Base-by-base conservation (phyloP, 2,329 filamentous ascomycete species). In the Pezicula rhizophila region DNA sequence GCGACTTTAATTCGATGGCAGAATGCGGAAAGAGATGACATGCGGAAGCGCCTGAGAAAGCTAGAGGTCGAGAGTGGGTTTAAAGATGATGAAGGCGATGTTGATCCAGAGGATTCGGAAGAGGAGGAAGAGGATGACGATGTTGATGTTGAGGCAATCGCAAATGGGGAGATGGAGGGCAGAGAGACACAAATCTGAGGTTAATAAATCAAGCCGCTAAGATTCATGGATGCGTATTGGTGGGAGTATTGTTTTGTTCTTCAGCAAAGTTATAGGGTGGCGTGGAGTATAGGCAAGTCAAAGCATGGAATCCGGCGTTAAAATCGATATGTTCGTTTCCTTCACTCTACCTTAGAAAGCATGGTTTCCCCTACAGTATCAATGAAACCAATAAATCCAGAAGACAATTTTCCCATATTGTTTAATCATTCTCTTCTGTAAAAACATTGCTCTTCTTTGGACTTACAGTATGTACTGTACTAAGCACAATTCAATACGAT, bases 1-100 rank as follows among this genome's bases (percentile, higher is more conserved):
- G 92, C 93, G 1, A 85, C 92, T 3, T 74, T 99, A 58, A 83
- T 90, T 57, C 81, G 93, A 61, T 99, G 93, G 93, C 93, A 99
- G 70, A 84, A 88, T 64, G 77, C 76, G 40, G 81, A 87, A 65
- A 78, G 90, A 52, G 85, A 92, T 48, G 83, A 90, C 42, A 89
- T 96, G 85, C 84, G 89, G 60, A 77, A 82, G 47, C 77, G 91
- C 38, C 74, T 99, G 55, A 71, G 78, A 47, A 79, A 78, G 64
- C 76, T 85, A 58, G 82, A 84, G 53, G 77, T 96, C 12, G 87
- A 95, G 52, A 85, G 83, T 50, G 87, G 86, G 0, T 96, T 95
- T 62, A 82, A 87, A 60, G 84, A 88, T 17, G 82, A 82, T 48
- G 75, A 79, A 7, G 79, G 76, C 41, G 75, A 73, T 38, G 75